Evolutionary conservation across 495 filamentous ascomycete genomes (phyloP).

Genomic region (Podospora sp.): DNA sequence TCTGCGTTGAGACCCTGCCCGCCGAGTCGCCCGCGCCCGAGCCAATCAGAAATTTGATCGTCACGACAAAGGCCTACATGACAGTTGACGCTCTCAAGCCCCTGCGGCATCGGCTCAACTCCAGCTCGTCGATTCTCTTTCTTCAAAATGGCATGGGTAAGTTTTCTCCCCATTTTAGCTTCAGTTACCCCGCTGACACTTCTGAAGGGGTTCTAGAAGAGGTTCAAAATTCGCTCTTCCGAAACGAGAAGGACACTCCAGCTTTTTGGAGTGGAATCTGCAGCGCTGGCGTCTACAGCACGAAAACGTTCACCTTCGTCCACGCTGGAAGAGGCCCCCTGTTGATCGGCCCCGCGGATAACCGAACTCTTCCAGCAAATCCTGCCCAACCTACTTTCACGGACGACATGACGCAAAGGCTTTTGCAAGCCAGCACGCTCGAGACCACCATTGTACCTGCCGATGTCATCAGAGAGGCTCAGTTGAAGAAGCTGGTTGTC

Average conservation of each 20-base stretch:
- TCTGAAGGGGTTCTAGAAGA: no score
- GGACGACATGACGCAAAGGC: constrained; percentile 26
- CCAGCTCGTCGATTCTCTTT: constrained; percentile 66
- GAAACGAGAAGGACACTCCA: no score
- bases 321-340: no score
- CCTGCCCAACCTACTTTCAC: no score
- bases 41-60: constrained; percentile 64
- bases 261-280: no score
- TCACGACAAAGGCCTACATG: constrained; percentile 65
- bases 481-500: constrained; percentile 65
- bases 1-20: constrained; percentile 39
- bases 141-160: constrained; percentile 79
- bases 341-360: no score
- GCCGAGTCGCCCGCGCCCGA: constrained; percentile 7
- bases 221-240: no score
- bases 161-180: no score
- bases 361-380: no score
- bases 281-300: no score
- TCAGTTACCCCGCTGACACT: no score
- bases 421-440: neutral
- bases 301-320: no score
- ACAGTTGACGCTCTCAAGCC: constrained; percentile 57
- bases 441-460: constrained; percentile 30
- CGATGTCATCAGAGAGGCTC: constrained; percentile 44
- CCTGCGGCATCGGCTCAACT: constrained; percentile 60